Evolutionary conservation across 1,284 basidiomycete species (phyloP), one percentile per base, ranked within the genome.

Genomic region (Fomitopsis betulina): DNA sequence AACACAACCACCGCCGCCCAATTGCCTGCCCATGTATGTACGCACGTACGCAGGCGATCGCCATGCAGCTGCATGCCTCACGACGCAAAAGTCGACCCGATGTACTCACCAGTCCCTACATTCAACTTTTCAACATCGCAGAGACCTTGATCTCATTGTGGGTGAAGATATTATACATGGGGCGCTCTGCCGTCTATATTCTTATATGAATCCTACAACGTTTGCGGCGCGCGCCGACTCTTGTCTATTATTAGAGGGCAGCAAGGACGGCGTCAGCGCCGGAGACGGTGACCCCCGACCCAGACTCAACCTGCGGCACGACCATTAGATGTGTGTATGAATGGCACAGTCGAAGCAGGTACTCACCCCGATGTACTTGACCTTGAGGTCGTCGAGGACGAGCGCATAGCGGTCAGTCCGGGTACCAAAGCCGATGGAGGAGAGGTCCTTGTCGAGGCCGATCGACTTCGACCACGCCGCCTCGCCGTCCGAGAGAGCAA

Each of bases 361-460:
- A 71, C 83, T 56, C 64, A 87, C 84, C 58, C 76, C 81, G 58
- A 89, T 59, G 64, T 86, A 86, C 59, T 81, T 83, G 63, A 90
- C 77, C 67, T 86, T 83, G 57, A 90, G 75, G 68, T 93, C 82
- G 57, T 93, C 85, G 63, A 91, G 68, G 65, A 93, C 75, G 60
- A 91, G 62, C 10, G 86, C 89, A 67, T 86, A 93, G 53, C 91
- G 84, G 13, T 75, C 75, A 40, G 89, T 89, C 54, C 91, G 85
- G 55, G 76, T 67, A 47, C 90, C 87, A 51, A 93, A 73, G 50
- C 89, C 87, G 56, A 92, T 74, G n/a, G 65, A 63, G 17, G 79
- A 75, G 21, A 91, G 75, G 69, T 91, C 89, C 56, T 84, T 60
- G 50, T 75, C 74, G 50, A 90, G 80, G n/a, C 86, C 87, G 50